phyloP scores from a whole-genome alignment of 2,329 filamentous ascomycete genomes.

The Talaromyces sp. region DNA sequence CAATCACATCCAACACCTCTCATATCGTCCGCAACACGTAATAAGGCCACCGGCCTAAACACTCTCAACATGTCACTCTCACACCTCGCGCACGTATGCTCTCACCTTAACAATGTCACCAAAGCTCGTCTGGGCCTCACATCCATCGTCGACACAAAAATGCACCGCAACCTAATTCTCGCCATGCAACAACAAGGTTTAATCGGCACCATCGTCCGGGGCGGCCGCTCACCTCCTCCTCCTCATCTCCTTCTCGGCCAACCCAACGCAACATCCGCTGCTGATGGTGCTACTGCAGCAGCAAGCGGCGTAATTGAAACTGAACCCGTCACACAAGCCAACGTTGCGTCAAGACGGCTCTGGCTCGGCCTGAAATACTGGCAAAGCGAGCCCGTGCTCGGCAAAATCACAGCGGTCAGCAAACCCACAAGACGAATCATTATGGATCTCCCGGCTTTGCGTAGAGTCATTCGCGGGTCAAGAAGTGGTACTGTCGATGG shows the following conservation, averaged over 20 bases:
- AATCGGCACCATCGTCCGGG: conserved; percentile 74
- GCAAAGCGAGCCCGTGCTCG: conserved; percentile 75
- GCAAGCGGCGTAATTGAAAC: conserved; percentile 32
- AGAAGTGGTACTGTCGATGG: conserved; percentile 66
- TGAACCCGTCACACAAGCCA: conserved; percentile 62
- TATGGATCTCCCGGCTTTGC: conserved; percentile 60
- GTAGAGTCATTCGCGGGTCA: conserved; percentile 65
- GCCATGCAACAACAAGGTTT: conserved; percentile 80
- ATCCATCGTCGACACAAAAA: conserved; percentile 74
- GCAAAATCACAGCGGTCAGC: conserved; percentile 62
- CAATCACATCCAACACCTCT: not conserved
- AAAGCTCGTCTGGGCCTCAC: conserved; percentile 80
- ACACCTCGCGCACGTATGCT: conserved; percentile 76
- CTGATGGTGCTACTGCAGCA: not conserved
- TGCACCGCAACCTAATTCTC: conserved; percentile 72
- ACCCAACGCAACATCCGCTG: conserved; percentile 32
- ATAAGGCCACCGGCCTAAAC: conserved; percentile 6
- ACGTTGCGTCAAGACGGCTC: conserved; percentile 70
- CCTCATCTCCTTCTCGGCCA: conserved; percentile 52
- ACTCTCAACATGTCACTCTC: conserved; percentile 63
- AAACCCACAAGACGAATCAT: conserved; percentile 72
- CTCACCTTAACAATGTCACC: conserved; percentile 85
- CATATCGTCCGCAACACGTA: not conserved
- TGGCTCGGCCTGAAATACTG: conserved; percentile 92
- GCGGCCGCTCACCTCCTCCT: conserved; percentile 58